These are phyloP conservation scores for Passalora sequoiae DNA, from an alignment of 2,329 filamentous ascomycete species.

Conservation along the genomic window DNA sequence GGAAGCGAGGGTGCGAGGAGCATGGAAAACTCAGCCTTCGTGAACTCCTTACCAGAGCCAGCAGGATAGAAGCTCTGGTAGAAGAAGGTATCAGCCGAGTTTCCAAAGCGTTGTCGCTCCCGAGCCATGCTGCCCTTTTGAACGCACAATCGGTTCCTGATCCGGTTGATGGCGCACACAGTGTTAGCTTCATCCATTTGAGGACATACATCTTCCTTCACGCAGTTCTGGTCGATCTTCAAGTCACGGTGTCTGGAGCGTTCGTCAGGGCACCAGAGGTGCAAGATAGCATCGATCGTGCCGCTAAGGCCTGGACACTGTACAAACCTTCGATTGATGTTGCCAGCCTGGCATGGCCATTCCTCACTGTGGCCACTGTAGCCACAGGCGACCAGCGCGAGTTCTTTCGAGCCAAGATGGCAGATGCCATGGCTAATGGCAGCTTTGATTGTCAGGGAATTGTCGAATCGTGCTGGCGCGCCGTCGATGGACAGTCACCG, in stretches of 20 bases:
- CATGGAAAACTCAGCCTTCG: background rate
- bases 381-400: constrained; percentile 1
- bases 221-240: background rate
- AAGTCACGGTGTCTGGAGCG: background rate
- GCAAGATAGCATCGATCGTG: background rate
- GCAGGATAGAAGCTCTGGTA: background rate
- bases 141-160: too few species aligned
- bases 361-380: background rate
- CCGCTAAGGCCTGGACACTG: background rate
- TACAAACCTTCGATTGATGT: constrained; percentile 1
- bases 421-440: too few species aligned
- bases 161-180: too few species aligned
- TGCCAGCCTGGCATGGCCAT: background rate
- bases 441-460: too few species aligned
- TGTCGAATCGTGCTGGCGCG: too few species aligned
- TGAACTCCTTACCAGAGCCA: background rate
- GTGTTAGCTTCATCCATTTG: background rate
- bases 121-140: background rate
- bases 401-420: constrained; percentile 1
- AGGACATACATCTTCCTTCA: background rate
- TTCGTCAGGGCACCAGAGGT: background rate
- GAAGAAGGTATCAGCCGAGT: background rate
- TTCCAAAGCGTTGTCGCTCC: background rate
- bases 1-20: background rate
- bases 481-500: too few species aligned